Evolutionary conservation across 306 rosid genomes (phyloP), one percentile per base, ranked within the genome.

Genomic region (Ziziphus jujuba): DNA sequence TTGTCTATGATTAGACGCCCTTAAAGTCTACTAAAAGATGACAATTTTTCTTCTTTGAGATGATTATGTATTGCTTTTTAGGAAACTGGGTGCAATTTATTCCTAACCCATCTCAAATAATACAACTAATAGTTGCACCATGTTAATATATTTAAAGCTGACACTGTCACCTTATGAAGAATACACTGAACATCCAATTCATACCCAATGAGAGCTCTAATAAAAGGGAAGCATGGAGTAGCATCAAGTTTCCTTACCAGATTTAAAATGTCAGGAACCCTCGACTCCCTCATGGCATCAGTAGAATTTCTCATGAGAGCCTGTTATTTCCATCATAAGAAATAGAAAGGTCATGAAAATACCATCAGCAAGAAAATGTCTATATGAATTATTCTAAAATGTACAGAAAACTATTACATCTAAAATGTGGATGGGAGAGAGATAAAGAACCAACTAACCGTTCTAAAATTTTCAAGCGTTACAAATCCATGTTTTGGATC

Each of bases 271-370:
- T 90, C 95, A 6, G 66, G 67, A 69, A 90, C 95, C 78, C 82
- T 84, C 10, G 98, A 84, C 76, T 90, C 95, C 83, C 72, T 88
- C 98, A 90, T 93, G 69, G 98, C 92, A 71, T 93, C 96, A 17
- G 98, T 93, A 62, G 89, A 80, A 77, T 84, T 85, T 80, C 82
- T 88, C 89, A 70, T 40, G 73, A 93, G 96, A 63, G 95, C 97
- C 98, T 93, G 91, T 49, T 79, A 45, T 57, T 67, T 22, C 61
- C 55, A 75, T 64, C 58, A 33, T 11, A 36, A 69, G 54, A 49
- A 72, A 76, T 81, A 65, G 48, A 66, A 62, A 55, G 51, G 69
- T 70, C 66, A 75, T 38, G 64, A 55, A 44, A 69, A 69, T 34
- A 69, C 31, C 36, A 59, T 5, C 68, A 45, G 66, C 34, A 22